Evolutionary conservation across 257 asterid species (phyloP).

Genomic region (Nicotiana noctiflora): DNA sequence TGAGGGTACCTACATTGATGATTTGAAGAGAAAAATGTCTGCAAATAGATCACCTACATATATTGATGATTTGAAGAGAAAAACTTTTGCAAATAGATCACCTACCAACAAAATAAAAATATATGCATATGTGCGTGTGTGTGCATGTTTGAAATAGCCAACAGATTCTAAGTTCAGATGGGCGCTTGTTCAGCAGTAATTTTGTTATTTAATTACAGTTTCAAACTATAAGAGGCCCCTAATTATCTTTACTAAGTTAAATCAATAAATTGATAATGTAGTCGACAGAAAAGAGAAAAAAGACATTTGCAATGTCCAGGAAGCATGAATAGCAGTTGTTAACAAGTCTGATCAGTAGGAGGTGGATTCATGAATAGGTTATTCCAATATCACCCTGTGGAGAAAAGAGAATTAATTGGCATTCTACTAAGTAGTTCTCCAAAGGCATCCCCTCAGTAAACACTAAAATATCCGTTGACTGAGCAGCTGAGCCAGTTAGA

Average conservation of each 20-base stretch:
- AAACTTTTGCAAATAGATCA: neutral
- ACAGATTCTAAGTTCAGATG: neutral
- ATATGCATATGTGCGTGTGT: neutral
- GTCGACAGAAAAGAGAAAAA: neutral
- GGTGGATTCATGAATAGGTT: neutral
- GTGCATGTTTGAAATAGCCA: neutral
- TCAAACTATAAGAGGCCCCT: neutral
- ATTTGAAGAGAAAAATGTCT: neutral
- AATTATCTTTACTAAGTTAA: neutral
- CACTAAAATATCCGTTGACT: neutral
- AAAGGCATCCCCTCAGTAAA: neutral
- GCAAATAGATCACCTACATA: neutral
- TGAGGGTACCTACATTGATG: conserved; percentile 47
- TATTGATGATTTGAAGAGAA: too few species aligned
- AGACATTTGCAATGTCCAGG: neutral
- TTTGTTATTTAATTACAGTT: neutral
- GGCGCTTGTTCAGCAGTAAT: neutral
- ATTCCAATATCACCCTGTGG: neutral
- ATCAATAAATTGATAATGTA: neutral
- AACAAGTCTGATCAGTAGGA: neutral
- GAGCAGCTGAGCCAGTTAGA: neutral
- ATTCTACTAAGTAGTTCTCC: neutral
- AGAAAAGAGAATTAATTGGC: neutral
- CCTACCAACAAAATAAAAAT: neutral
- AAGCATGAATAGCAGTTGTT: neutral